These are phyloP conservation scores for Tricholoma matsutake DNA, from an alignment of 768 basidiomycete genomes.

Conservation along the genomic window DNA sequence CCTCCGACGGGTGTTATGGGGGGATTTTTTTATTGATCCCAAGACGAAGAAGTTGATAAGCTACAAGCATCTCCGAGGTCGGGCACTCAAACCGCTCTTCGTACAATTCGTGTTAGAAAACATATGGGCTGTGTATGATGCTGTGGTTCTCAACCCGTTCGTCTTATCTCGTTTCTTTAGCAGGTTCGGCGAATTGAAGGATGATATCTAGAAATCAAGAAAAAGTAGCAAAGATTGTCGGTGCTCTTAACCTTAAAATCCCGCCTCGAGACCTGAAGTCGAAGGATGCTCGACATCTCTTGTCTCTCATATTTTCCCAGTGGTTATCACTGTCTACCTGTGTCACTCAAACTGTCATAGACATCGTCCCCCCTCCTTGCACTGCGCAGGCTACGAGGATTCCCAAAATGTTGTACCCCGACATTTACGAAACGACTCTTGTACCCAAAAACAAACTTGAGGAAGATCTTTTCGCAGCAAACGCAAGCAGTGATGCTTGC, in stretches of 20 bases:
- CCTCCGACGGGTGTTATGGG: conserved; percentile 88
- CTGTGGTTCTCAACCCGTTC: conserved; percentile 83
- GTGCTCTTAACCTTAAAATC: conserved; percentile 78
- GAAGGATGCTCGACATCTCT: conserved; percentile 83
- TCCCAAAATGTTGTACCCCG: conserved; percentile 90
- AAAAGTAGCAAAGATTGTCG: conserved; percentile 85
- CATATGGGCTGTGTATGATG: conserved; percentile 96
- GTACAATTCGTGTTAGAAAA: conserved; percentile 98
- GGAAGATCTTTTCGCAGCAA: conserved; percentile 73
- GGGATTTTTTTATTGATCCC: conserved; percentile 95
- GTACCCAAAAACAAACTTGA: conserved; percentile 81
- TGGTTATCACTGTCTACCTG: conserved; percentile 95
- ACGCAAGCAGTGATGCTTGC: conserved; percentile 50
- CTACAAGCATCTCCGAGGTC: conserved; percentile 84
- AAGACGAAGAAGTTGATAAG: conserved; percentile 93
- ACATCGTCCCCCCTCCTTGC: conserved; percentile 88
- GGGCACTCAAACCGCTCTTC: conserved; percentile 89
- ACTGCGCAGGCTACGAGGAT: conserved; percentile 79
- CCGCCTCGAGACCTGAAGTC: conserved; percentile 86
- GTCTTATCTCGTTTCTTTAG: conserved; percentile 30
- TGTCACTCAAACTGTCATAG: conserved; percentile 88
- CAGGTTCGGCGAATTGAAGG: conserved; percentile 13
- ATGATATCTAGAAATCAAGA: conserved; percentile 68
- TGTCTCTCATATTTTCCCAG: conserved; percentile 86
- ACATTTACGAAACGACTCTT: conserved; percentile 55